Evolutionary conservation across 2,329 filamentous ascomycete species (phyloP).

Genomic region (Chaetomium olivaceum): DNA sequence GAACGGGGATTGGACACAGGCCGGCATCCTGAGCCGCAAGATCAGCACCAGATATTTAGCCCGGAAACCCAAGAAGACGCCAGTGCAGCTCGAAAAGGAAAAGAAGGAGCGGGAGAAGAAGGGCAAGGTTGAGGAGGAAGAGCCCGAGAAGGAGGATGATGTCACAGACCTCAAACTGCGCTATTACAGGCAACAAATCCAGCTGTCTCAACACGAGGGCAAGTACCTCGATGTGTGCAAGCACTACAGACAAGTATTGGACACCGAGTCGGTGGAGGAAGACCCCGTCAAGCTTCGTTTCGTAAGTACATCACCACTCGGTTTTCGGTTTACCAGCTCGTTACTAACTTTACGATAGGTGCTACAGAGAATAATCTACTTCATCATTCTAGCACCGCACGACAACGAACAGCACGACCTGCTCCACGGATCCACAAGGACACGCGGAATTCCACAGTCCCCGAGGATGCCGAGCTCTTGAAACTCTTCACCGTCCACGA

Average conservation of each 20-base stretch:
- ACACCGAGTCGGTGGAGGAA: slow-evolving; percentile 92
- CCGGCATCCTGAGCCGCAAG: slow-evolving; percentile 89
- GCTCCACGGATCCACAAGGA: slow-evolving; percentile 88
- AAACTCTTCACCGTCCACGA: slow-evolving; percentile 95
- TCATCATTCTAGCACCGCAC: slow-evolving; percentile 91
- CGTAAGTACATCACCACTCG: slow-evolving; percentile 56
- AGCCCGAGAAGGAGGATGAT: slow-evolving; percentile 77
- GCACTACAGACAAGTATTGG: slow-evolving; percentile 93
- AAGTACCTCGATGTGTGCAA: slow-evolving; percentile 99
- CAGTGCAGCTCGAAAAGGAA: slow-evolving; percentile 88
- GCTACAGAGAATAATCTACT: slow-evolving; percentile 94
- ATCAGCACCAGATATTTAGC: slow-evolving; percentile 93
- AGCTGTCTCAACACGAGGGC: slow-evolving; percentile 90
- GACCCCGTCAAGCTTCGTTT: slow-evolving; percentile 82
- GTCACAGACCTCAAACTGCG: slow-evolving; percentile 93
- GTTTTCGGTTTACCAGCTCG: neutral
- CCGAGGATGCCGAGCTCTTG: slow-evolving; percentile 80
- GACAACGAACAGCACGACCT: slow-evolving; percentile 99
- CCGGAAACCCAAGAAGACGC: slow-evolving; percentile 85
- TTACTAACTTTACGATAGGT: slow-evolving; percentile 53
- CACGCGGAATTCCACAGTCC: slow-evolving; percentile 73
- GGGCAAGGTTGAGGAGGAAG: slow-evolving; percentile 73
- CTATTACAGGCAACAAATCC: slow-evolving; percentile 97
- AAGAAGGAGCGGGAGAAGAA: slow-evolving; percentile 86
- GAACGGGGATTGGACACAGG: slow-evolving; percentile 94